phyloP scores from a whole-genome alignment of 2,329 filamentous ascomycete genomes.

The Coniochaeta sp. region DNA sequence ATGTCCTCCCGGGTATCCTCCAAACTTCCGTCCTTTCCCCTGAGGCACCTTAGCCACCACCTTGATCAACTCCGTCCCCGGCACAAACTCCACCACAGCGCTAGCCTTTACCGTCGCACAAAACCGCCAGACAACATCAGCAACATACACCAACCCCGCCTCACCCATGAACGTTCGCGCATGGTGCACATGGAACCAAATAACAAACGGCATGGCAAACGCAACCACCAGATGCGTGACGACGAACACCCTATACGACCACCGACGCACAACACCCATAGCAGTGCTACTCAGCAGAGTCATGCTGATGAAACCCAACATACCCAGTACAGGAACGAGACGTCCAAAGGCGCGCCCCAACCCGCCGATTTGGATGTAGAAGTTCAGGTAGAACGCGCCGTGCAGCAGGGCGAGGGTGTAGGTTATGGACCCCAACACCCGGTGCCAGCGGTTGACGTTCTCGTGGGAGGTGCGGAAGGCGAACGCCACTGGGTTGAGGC shows the following conservation, averaged over 20 bases:
- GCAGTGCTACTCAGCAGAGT: slow-evolving; percentile 39
- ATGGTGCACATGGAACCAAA: not conserved
- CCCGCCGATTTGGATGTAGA: slow-evolving; percentile 41
- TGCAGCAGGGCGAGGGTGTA: slow-evolving; percentile 47
- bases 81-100: too few relatives aligned
- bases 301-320: slow-evolving; percentile 35
- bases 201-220: not conserved
- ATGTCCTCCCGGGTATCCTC: not conserved
- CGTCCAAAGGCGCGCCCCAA: slow-evolving; percentile 38
- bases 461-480: slow-evolving; percentile 51
- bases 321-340: slow-evolving; percentile 43
- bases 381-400: slow-evolving; percentile 48
- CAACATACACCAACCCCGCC: too few relatives aligned
- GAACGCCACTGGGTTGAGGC: slow-evolving; percentile 43
- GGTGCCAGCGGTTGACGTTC: slow-evolving; percentile 53
- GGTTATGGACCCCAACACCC: slow-evolving; percentile 49
- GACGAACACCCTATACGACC: not conserved
- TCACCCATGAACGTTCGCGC: too few relatives aligned
- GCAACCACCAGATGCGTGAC: not conserved
- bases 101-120: too few relatives aligned
- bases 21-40: not conserved
- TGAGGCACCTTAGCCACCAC: not conserved
- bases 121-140: too few relatives aligned
- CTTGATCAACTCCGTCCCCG: not conserved
- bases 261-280: slow-evolving; percentile 22